Evolutionary conservation across 2,329 filamentous ascomycete genomes (phyloP).

Genomic region (Colletotrichum camelliae): DNA sequence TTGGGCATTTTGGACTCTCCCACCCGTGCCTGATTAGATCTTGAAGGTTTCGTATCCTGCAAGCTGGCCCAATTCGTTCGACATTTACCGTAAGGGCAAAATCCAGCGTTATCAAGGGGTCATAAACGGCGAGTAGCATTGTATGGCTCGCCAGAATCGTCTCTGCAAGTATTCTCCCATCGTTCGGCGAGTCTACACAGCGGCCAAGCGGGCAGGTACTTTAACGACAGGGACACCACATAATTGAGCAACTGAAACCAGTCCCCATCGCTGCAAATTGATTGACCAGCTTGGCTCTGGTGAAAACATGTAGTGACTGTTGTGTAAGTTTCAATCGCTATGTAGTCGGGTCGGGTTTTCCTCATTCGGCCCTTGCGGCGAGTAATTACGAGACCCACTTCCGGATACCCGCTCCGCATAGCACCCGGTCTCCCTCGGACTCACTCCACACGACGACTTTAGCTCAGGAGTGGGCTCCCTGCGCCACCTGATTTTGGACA

Average conservation of each 20-base stretch:
- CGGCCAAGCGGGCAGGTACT: neutral
- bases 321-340: neutral
- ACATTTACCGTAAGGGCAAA: too few relatives aligned
- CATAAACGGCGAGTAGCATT: neutral
- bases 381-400: neutral
- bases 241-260: neutral
- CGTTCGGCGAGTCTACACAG: neutral
- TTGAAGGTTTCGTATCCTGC: neutral
- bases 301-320: neutral
- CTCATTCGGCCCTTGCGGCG: neutral
- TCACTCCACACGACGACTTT: neutral
- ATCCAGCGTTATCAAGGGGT: too few relatives aligned
- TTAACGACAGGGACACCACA: neutral
- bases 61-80: neutral
- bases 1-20: neutral
- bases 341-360: neutral
- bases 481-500: neutral
- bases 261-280: neutral
- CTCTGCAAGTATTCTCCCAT: neutral
- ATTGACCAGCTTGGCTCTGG: neutral
- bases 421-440: neutral
- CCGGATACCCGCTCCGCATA: neutral
- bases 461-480: neutral
- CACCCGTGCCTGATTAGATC: neutral
- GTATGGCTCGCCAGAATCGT: neutral